phyloP scores from a whole-genome alignment of 768 basidiomycete species.

The Amanita muscaria region DNA sequence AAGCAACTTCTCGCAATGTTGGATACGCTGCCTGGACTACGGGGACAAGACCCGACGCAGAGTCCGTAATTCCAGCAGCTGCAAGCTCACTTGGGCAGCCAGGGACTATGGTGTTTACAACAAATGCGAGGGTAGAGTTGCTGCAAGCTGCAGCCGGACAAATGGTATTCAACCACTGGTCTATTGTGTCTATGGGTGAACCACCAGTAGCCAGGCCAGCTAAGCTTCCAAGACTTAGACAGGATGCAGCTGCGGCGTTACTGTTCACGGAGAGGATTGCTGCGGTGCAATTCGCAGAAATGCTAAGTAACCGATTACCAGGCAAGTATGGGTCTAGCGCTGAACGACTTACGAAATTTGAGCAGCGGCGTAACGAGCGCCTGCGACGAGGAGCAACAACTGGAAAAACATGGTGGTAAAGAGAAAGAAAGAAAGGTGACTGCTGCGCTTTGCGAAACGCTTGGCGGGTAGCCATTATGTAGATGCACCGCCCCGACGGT shows the following conservation, averaged over 20 bases:
- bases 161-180: constrained; percentile 5
- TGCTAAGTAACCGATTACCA: constrained; percentile 8
- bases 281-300: constrained; percentile 41
- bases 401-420: constrained; percentile 11
- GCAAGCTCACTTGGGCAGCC: constrained; percentile 36
- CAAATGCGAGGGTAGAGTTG: constrained; percentile 46
- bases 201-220: constrained; percentile 3
- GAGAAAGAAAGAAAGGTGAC: constrained; percentile 11
- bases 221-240: constrained; percentile 40
- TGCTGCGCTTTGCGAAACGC: neutral
- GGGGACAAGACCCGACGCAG: constrained; percentile 20
- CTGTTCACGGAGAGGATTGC: constrained; percentile 37
- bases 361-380: constrained; percentile 30
- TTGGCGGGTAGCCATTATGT: neutral
- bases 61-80: constrained; percentile 17
- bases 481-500: too few relatives aligned
- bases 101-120: constrained; percentile 44
- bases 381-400: constrained; percentile 17
- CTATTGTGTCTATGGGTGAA: neutral
- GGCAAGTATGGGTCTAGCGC: neutral
- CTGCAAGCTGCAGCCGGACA: constrained; percentile 32
- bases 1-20: constrained; percentile 42
- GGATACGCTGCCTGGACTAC: constrained; percentile 50
- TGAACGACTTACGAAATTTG: constrained; percentile 30
- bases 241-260: constrained; percentile 35